phyloP scores from a whole-genome alignment of 2,329 filamentous ascomycete genomes.

The Coccinonectria pachysandricola region DNA sequence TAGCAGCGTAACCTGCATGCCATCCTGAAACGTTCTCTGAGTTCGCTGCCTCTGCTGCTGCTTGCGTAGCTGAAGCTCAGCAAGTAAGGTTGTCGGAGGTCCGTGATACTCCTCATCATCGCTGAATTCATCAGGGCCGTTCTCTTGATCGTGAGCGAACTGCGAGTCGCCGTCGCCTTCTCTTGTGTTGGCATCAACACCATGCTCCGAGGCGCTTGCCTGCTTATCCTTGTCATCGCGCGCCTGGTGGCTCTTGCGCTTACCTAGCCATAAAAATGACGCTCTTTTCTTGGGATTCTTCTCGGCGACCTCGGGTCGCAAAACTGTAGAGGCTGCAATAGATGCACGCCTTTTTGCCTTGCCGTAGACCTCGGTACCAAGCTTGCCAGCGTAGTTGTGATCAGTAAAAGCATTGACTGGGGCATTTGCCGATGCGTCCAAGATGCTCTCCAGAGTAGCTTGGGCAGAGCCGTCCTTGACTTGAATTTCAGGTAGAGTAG shows the following conservation, averaged over 20 bases:
- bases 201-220: constrained; percentile 12
- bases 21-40: constrained; percentile 54
- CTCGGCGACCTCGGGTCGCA: constrained; percentile 13
- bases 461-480: constrained; percentile 73
- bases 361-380: constrained; percentile 68
- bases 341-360: constrained; percentile 41
- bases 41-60: constrained; percentile 76
- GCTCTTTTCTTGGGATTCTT: constrained; percentile 34
- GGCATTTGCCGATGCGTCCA: constrained; percentile 79
- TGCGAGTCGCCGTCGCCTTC: constrained; percentile 23
- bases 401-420: constrained; percentile 89
- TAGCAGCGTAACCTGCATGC: constrained; percentile 83
- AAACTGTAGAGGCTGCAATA: constrained; percentile 17
- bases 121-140: constrained; percentile 35
- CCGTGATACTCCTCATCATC: constrained; percentile 49
- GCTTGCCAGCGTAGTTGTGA: constrained; percentile 68
- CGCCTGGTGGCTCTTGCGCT: constrained; percentile 25
- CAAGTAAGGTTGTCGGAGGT: constrained; percentile 79
- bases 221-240: constrained; percentile 18
- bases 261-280: constrained; percentile 39
- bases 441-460: constrained; percentile 78
- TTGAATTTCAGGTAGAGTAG: constrained; percentile 38
- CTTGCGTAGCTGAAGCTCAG: constrained; percentile 85
- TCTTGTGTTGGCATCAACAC: constrained; percentile 17
- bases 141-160: constrained; percentile 32